A percentile compares a stretch with the other conserved stretches of the same genome.
Conservation (phyloP, 1,284 basidiomycete genomes). For the Xerocomus alliaceus region DNA sequence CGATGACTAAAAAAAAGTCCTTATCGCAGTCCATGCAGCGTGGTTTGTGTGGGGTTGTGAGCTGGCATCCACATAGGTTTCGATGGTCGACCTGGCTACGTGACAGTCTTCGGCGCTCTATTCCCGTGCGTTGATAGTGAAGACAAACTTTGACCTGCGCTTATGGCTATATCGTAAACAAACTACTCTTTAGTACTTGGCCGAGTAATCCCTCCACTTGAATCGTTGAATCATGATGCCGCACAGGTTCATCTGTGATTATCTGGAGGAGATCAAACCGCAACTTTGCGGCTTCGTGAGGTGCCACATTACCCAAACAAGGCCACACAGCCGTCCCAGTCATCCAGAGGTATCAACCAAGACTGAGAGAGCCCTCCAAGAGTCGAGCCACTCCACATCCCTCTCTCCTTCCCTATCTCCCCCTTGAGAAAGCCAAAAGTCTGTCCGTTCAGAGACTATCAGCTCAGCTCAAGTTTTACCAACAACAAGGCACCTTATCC, state of each 20-base stretch:
- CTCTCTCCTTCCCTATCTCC: constrained; percentile 8
- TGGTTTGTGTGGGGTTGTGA: background rate
- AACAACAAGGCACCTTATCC: constrained; percentile 5
- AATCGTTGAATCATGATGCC: constrained; percentile 4
- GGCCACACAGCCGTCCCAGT: constrained; percentile 38
- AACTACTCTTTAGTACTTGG: background rate
- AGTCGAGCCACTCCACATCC: constrained; percentile 20
- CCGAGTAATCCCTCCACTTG: background rate
- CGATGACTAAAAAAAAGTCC: no score
- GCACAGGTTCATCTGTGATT: constrained; percentile 16
- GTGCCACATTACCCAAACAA: constrained; percentile 42
- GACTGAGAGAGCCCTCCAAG: constrained; percentile 16
- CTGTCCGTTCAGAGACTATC: background rate
- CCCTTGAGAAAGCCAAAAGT: background rate
- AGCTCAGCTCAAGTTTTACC: background rate
- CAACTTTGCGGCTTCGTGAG: background rate
- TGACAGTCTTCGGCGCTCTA: background rate
- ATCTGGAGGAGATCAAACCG: constrained; percentile 8
- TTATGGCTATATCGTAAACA: constrained; percentile 1
- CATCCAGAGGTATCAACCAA: constrained; percentile 41
- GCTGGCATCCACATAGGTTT: background rate
- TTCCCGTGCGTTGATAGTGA: no score
- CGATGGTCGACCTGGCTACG: no score
- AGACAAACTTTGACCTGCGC: no score
- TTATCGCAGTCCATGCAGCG: background rate